Evolutionary conservation across 495 filamentous ascomycete genomes (phyloP), one percentile per base, ranked within the genome.

Genomic region (Penicillium canariense): DNA sequence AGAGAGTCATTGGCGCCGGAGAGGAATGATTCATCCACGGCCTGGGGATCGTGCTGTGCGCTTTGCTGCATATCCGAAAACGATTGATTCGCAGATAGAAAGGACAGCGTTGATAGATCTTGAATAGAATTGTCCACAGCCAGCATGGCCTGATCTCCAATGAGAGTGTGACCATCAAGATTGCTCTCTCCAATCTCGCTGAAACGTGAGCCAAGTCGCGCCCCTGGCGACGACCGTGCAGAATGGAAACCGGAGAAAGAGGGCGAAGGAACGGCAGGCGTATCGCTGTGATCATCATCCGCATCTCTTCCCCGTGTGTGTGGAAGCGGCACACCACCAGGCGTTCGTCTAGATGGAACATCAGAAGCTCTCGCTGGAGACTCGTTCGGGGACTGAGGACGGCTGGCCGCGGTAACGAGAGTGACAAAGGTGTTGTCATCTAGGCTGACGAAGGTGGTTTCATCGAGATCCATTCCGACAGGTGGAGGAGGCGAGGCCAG

Each of bases 231-330:
- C 12, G 64, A 67, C 22, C 46, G 50, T 15, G 58, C 60, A n/a
- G 62, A 65, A 40, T 65, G 56, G 23, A 67, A 67, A 0, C 65
- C 65, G 23, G 56, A 62, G 38, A 67, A 67, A 20, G 53, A 50
- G 23, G 65, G 65, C 4, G 65, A 67, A 9, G 61, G 58, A 2
- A 67, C 55, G 3, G 53, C 49, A 36, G 51, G 54, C 15, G 50
- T 55, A 12, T 60, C 53, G 25, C 59, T 60, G 10, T 50, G 43
- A 12, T 58, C 52, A 40, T 56, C 51, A 17, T 59, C 50, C 20
- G 43, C 42, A 28, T 48, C 50, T 14, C 54, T 48, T 25, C 46
- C 48, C 31, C 50, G 58, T 4, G 56, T 50, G 5, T 47, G 46
- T 2, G 46, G 30, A 14, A 56, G 27, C 5, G 11, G 20, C 4